Evolutionary conservation across 2,329 filamentous ascomycete genomes (phyloP), one percentile per base, ranked within the genome.

Genomic region (Colletotrichum nymphaeae): DNA sequence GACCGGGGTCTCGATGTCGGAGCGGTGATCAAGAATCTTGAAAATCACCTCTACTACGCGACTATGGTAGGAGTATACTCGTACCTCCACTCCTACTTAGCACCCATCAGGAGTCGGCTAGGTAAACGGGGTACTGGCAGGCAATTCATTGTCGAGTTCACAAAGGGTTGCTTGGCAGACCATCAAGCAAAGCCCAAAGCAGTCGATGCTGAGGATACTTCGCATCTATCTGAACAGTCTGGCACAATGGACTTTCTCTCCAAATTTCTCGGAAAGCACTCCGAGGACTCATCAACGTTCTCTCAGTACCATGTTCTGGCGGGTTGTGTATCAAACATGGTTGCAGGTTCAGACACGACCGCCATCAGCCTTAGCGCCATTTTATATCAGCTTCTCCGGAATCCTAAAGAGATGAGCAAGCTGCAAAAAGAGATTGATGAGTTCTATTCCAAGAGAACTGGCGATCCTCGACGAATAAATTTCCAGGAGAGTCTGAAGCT

Each of bases 1-100:
- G 85, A 88, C 22, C 69, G 75, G 5, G 87, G 86, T 0, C 78
- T 83, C 3, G 88, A 89, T 62, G 82, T 86, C 0, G 81, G 82
- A 14, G 83, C 37, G 16, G 37, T 42, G 37, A 42, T 42, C 14
- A 42, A 42, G 16, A 42, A 42, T 19, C 37, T 42, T 7, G 37
- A 42, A 81, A 0, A 78, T 87, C 0, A 86, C 88, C 24, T 49
- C 64, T 24, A 81, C 82, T 0, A 78, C 87, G 6, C 80, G 85
- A 62, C 79, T 79, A 30, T 82, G 81, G 0, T 76, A 84, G 4
- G 76, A 83, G 0, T 57, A 30, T 2, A 22, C 78, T 1, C 78
- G 76, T 30, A 69, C 52, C 1, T 67, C 67, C 14, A 5, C 16
- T 42, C 37, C 14, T 42, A 42, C 37, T 4, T 42, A 42, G 37